Base-by-base conservation (phyloP, 2,329 filamentous ascomycete species). In the Penicillium paneum region DNA sequence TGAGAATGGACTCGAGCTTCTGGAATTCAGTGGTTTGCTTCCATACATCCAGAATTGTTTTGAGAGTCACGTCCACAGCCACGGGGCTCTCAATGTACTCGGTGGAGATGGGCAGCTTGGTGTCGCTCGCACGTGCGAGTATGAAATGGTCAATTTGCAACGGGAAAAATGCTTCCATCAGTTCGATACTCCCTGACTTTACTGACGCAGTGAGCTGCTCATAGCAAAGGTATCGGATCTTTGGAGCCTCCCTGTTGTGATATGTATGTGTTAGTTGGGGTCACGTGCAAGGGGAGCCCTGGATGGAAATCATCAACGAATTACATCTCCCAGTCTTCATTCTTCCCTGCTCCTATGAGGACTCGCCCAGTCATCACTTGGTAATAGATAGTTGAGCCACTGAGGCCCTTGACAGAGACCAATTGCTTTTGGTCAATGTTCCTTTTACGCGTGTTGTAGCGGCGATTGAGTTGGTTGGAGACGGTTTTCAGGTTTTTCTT, bases 181-280 rank as follows among this genome's bases (percentile, higher is more conserved):
- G 12, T 11, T 4, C 3, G 8, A 19, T 19, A 0, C 3, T 3
- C 17, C 1, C 6, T 5, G 3, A 5, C 3, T 19, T 1, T 3
- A 31, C n/a, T 6, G n/a, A 12, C 5, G 5, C 7, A 3, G 8
- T 5, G 17, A 45, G 28, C n/a, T 45, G 17, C 5, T 34, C 42
- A 24, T 45, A 45, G 19, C 29, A 45, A 2, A 19, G 1, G 6
- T 34, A 24, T 8, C 17, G 11, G 17, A 34, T 7, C 5, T 34
- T 32, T 6, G 17, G 17, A 5, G 21, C 1, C 13, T 24, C 5
- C 2, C 17, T 45, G 17, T 24, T 19, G n/a, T 24, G 13, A 1
- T 1, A 17, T 15, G 19, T 24, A 34, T 43, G 6, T 43, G 4
- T 45, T 45, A 34, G 42, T 17, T 24, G 5, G n/a, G 11, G 8